These are phyloP conservation scores for Andrographis paniculata DNA, from an alignment of 305 asterid genomes.

Conservation along the genomic window DNA sequence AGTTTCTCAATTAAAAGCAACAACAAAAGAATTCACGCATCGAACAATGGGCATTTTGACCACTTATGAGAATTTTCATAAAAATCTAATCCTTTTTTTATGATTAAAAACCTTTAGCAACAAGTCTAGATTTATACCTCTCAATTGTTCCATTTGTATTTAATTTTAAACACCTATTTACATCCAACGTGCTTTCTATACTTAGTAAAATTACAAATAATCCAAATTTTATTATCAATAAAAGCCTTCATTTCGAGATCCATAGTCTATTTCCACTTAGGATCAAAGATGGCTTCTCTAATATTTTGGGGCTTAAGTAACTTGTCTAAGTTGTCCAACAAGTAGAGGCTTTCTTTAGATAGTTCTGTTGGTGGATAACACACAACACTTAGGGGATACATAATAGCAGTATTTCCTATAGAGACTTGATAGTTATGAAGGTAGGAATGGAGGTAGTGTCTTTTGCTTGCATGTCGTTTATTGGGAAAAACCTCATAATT, in stretches of 20 bases:
- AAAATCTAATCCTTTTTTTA: neutral
- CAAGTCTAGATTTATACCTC: neutral
- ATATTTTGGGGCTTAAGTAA: neutral
- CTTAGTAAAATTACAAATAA: neutral
- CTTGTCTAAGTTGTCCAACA: no score
- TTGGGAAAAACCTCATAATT: no score
- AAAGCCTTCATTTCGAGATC: neutral
- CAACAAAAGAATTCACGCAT: neutral
- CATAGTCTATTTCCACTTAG: neutral
- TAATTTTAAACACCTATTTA: constrained; percentile 1
- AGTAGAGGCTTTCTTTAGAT: no score
- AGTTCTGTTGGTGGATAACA: no score
- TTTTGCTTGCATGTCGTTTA: no score
- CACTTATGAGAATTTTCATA: neutral
- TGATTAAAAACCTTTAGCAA: constrained; percentile 2
- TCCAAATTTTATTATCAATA: neutral
- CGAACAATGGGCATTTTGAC: neutral
- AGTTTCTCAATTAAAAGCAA: no score
- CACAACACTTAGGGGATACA: no score
- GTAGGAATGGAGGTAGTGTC: no score
- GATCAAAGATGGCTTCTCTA: neutral
- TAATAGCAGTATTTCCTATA: no score
- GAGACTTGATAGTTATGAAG: no score
- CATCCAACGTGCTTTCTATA: neutral
- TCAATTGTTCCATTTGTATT: neutral